These are phyloP conservation scores for Phoma sp. DNA, from an alignment of 2,329 filamentous ascomycete species.

Conservation along the genomic window DNA sequence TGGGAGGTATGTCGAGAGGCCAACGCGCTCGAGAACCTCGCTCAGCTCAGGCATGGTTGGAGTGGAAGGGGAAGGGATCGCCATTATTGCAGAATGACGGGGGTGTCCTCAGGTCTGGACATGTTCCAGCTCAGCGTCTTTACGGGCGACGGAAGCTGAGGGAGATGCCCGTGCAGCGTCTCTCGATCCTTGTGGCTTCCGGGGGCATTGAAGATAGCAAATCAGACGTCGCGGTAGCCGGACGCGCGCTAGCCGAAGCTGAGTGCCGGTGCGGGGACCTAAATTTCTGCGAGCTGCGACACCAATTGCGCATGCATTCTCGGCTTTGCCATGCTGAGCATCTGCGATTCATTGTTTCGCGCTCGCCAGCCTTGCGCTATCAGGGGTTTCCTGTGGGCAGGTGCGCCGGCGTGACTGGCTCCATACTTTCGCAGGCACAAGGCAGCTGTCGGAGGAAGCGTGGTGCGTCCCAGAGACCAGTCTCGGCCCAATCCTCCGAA, in stretches of 20 bases:
- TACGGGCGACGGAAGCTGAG: slow-evolving; percentile 21
- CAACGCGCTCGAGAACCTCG: slow-evolving; percentile 43
- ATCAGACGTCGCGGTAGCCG: slow-evolving; percentile 8
- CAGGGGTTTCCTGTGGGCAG: not conserved
- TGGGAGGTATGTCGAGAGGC: slow-evolving; percentile 38
- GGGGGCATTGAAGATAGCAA: not conserved
- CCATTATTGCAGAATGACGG: slow-evolving; percentile 26
- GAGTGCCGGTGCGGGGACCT: slow-evolving; percentile 1
- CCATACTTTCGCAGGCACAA: slow-evolving; percentile 7
- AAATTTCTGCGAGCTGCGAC: not conserved
- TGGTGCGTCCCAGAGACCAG: not conserved
- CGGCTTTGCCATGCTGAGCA: slow-evolving; percentile 4
- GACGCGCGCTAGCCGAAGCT: not conserved
- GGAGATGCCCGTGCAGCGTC: slow-evolving; percentile 1
- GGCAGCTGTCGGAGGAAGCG: slow-evolving; percentile 8
- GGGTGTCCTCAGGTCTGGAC: slow-evolving; percentile 24
- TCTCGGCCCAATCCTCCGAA: no score
- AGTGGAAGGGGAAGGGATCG: slow-evolving; percentile 35
- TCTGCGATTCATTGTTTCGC: not conserved
- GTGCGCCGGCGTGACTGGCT: slow-evolving; percentile 7
- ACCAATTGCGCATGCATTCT: slow-evolving; percentile 1
- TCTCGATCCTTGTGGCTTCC: slow-evolving; percentile 4
- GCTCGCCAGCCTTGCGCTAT: slow-evolving; percentile 2
- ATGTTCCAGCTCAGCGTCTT: slow-evolving; percentile 21
- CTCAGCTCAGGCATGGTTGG: slow-evolving; percentile 31